Conservation (phyloP, 2,329 filamentous ascomycete species). For the Emmonsiellopsis sp. region DNA sequence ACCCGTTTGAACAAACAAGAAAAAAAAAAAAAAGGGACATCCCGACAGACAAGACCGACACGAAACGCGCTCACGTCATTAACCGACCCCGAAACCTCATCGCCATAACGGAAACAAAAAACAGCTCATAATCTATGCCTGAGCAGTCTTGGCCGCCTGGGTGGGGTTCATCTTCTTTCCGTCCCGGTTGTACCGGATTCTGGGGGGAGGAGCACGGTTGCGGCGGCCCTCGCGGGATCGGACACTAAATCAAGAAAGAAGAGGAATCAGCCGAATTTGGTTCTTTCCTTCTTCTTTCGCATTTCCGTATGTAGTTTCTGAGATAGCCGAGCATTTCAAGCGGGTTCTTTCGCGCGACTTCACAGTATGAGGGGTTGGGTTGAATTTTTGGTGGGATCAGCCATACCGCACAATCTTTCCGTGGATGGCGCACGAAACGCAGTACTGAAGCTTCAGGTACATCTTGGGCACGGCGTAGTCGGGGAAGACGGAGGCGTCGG, state of each 20-base stretch:
- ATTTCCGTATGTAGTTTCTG: neutral
- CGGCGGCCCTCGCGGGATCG: slow-evolving; percentile 93
- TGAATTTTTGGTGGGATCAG: slow-evolving; percentile 20
- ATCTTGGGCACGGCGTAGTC: slow-evolving; percentile 99
- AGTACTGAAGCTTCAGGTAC: slow-evolving; percentile 99
- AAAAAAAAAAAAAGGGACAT: neutral
- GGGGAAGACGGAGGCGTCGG: slow-evolving; percentile 95
- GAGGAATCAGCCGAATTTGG: slow-evolving; percentile 5
- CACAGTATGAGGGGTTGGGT: too few species aligned
- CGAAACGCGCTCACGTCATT: neutral
- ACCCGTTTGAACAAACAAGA: slow-evolving; percentile 9
- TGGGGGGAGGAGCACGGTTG: slow-evolving; percentile 95
- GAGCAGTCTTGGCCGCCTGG: slow-evolving; percentile 58
- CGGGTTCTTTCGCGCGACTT: too few species aligned
- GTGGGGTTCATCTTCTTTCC: slow-evolving; percentile 98
- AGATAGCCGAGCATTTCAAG: too few species aligned
- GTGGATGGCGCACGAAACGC: slow-evolving; percentile 99
- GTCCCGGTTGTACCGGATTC: slow-evolving; percentile 99
- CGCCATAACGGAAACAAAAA: neutral
- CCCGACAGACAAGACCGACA: neutral
- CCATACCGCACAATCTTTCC: slow-evolving; percentile 99
- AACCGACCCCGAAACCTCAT: neutral
- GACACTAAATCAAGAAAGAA: slow-evolving; percentile 53
- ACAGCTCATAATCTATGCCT: slow-evolving; percentile 10
- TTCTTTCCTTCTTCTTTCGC: neutral